Percentiles rank a stretch among this genome's conserved stretches.
Evolutionary conservation across 2,329 filamentous ascomycete species (phyloP).

Genomic region (Cercospora sp.): DNA sequence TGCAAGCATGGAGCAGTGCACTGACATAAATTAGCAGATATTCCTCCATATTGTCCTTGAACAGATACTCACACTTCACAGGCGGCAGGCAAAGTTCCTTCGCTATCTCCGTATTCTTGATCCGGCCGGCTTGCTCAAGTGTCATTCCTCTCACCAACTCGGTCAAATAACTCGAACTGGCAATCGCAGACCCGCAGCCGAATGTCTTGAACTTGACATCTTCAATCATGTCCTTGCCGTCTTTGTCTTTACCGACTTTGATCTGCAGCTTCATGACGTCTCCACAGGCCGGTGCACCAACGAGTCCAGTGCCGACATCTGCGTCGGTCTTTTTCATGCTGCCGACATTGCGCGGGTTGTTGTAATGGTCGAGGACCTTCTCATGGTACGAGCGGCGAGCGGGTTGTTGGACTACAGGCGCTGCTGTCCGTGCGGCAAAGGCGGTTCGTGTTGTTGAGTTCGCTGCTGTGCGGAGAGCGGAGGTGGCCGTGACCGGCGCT

Average conservation of each 20-base stretch:
- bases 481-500: constrained; percentile 55
- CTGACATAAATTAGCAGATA: constrained; percentile 43
- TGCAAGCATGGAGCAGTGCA: constrained; percentile 90
- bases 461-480: constrained; percentile 52
- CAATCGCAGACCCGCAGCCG: constrained; percentile 91
- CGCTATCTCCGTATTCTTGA: constrained; percentile 97
- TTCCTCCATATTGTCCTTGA: not conserved
- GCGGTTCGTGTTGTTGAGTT: constrained; percentile 51
- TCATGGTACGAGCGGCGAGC: constrained; percentile 61
- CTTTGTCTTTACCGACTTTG: constrained; percentile 81
- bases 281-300: constrained; percentile 85
- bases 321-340: constrained; percentile 75
- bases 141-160: constrained; percentile 96
- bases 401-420: constrained; percentile 43
- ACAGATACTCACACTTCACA: constrained; percentile 70
- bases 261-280: constrained; percentile 96
- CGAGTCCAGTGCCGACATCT: constrained; percentile 87
- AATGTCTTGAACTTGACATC: constrained; percentile 99
- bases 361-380: constrained; percentile 80
- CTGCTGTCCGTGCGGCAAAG: constrained; percentile 45
- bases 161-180: constrained; percentile 89
- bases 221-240: constrained; percentile 83
- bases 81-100: constrained; percentile 90
- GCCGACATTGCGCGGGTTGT: constrained; percentile 74
- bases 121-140: constrained; percentile 85